Percentiles rank a stretch among this genome's conserved stretches.
phyloP scores from a whole-genome alignment of 2,329 filamentous ascomycete genomes.

The Paraphoma sp. region DNA sequence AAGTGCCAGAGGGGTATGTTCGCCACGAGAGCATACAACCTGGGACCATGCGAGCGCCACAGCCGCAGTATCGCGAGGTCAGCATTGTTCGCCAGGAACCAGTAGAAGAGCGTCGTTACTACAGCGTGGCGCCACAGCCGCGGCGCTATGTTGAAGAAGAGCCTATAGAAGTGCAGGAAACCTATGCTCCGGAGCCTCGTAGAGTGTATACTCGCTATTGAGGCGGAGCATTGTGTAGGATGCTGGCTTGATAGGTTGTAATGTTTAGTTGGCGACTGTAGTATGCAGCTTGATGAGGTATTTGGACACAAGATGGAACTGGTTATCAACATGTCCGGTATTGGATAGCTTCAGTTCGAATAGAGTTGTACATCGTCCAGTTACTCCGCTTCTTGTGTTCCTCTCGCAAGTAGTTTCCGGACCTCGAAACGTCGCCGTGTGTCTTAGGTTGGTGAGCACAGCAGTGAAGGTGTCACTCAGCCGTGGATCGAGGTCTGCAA shows the following conservation, averaged over 20 bases:
- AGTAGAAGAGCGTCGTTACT: slow-evolving; percentile 41
- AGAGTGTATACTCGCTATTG: slow-evolving; percentile 47
- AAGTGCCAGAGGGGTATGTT: slow-evolving; percentile 42
- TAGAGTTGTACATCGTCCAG: too few species aligned
- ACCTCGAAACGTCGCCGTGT: background rate
- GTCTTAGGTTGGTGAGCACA: background rate
- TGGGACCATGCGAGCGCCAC: slow-evolving; percentile 38
- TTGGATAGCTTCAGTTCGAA: too few species aligned
- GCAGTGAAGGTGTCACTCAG: background rate
- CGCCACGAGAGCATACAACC: slow-evolving; percentile 53
- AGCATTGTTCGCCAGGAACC: slow-evolving; percentile 50
- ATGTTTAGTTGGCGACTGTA: background rate
- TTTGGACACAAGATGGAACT: too few species aligned
- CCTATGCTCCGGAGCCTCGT: slow-evolving; percentile 37
- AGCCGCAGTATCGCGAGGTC: slow-evolving; percentile 46
- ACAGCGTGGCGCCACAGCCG: slow-evolving; percentile 34
- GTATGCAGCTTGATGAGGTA: too few species aligned
- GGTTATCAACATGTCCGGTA: too few species aligned
- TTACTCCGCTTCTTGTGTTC: too few species aligned
- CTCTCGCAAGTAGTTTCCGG: too few species aligned
- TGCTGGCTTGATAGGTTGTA: background rate
- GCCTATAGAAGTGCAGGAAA: slow-evolving; percentile 35
- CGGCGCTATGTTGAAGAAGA: slow-evolving; percentile 53
- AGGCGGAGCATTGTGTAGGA: background rate
- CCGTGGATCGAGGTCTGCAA: background rate